A percentile compares a stretch with the other conserved stretches of the same genome.
Conservation (phyloP, 805 yeast species). For the Spathaspora passalidarum region DNA sequence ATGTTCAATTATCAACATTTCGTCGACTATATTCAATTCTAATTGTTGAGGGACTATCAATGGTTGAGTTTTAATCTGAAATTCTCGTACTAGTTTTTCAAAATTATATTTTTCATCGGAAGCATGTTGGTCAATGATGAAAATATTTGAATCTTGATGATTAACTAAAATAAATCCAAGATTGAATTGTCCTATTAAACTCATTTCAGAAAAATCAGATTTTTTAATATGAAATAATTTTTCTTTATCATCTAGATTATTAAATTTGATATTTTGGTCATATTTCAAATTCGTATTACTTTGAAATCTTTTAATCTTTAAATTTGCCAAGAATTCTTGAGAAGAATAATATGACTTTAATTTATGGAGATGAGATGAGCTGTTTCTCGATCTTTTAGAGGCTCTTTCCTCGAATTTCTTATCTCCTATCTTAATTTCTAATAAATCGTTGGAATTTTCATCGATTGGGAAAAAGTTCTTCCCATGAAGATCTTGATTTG, state of each 20-base stretch:
- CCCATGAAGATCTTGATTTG: slow-evolving; percentile 10
- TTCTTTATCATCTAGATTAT: slow-evolving; percentile 39
- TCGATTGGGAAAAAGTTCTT: slow-evolving; percentile 10
- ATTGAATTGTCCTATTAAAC: slow-evolving; percentile 89
- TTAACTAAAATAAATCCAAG: slow-evolving; percentile 87
- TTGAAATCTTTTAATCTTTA: not conserved
- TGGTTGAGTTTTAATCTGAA: slow-evolving; percentile 59
- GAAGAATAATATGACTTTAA: not conserved
- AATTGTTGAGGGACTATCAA: slow-evolving; percentile 59
- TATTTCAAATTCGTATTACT: not conserved
- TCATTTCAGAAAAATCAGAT: slow-evolving; percentile 71
- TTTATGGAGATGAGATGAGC: not conserved
- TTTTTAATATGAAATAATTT: slow-evolving; percentile 63
- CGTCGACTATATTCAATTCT: slow-evolving; percentile 76
- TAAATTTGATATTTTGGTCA: not conserved
- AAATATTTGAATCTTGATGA: slow-evolving; percentile 49
- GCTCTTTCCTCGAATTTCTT: slow-evolving; percentile 5
- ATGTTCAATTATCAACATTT: slow-evolving; percentile 64
- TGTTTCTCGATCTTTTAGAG: slow-evolving; percentile 5
- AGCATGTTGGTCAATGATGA: slow-evolving; percentile 96
- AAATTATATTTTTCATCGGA: slow-evolving; percentile 94
- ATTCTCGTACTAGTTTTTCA: slow-evolving; percentile 57
- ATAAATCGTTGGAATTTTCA: slow-evolving; percentile 2
- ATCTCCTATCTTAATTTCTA: slow-evolving; percentile 6
- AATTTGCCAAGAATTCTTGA: not conserved